Evolutionary conservation across 2,329 filamentous ascomycete species (phyloP).

Genomic region (Albifimbria verrucaria): DNA sequence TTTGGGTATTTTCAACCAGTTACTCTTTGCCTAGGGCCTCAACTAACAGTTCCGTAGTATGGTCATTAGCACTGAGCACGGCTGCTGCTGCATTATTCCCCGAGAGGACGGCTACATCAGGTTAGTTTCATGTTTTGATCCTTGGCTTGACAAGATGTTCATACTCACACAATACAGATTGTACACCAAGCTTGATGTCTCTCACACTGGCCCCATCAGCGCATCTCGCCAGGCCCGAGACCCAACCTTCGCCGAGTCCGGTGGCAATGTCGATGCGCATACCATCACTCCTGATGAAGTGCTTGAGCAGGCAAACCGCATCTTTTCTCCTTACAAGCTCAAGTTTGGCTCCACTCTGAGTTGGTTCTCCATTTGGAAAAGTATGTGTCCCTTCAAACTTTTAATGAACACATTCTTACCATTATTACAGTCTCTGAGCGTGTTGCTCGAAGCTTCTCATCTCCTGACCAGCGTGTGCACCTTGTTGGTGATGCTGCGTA

Average conservation of each 20-base stretch:
- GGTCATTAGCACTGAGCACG: conserved; percentile 23
- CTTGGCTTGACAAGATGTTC: not conserved
- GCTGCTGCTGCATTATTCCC: conserved; percentile 28
- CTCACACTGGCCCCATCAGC: conserved; percentile 17
- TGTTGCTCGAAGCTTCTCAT: conserved; percentile 26
- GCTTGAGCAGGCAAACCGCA: conserved; percentile 27
- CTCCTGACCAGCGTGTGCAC: conserved; percentile 25
- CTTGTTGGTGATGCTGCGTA: conserved; percentile 27
- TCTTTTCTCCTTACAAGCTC: conserved; percentile 28
- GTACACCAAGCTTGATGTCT: conserved; percentile 26
- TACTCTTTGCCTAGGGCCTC: no score
- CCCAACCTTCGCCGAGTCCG: conserved; percentile 20
- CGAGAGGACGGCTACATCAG: conserved; percentile 28
- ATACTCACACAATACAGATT: conserved; percentile 13
- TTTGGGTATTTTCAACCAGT: conserved; percentile 19
- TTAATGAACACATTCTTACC: not conserved
- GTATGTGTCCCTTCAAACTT: conserved; percentile 8
- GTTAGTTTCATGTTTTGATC: conserved; percentile 4
- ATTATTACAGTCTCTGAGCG: conserved; percentile 23
- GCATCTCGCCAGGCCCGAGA: conserved; percentile 18
- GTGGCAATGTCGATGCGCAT: conserved; percentile 24
- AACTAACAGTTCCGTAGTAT: not conserved
- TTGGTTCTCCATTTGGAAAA: conserved; percentile 33
- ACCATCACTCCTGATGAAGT: conserved; percentile 32
- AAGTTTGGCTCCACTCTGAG: conserved; percentile 26